These are phyloP conservation scores for Magnolia kwangsiensis DNA, from an alignment of 164 flowering plant genomes.

Conservation along the genomic window DNA sequence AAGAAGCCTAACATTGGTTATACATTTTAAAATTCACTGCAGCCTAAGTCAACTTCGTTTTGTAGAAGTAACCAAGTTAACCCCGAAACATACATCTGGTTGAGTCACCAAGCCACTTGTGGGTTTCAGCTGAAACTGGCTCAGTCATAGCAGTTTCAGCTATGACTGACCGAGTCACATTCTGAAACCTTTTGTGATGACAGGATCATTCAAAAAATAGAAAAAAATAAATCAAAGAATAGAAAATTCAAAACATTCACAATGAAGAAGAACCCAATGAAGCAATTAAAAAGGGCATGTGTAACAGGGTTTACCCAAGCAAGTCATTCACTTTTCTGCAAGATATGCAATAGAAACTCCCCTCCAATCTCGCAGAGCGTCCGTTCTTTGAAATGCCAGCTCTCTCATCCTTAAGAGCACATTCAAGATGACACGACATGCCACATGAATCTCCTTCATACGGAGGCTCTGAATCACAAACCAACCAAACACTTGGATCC, in stretches of 20 bases:
- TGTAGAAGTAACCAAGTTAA: neutral
- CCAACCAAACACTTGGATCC: conserved; percentile 96
- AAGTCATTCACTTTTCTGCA: conserved; percentile 86
- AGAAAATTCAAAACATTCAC: neutral
- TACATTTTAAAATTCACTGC: too few relatives aligned
- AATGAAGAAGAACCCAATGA: neutral
- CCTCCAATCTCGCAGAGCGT: conserved; percentile 45
- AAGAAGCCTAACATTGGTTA: neutral
- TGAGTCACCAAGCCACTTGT: neutral
- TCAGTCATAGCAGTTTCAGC: neutral
- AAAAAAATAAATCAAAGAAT: neutral
- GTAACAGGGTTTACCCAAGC: conserved; percentile 53
- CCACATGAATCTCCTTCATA: conserved; percentile 68
- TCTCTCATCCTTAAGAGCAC: conserved; percentile 67
- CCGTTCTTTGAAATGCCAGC: conserved; percentile 60
- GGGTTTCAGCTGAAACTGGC: neutral
- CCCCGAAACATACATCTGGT: neutral
- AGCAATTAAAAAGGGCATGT: neutral
- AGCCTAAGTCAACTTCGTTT: too few relatives aligned
- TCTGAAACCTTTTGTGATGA: neutral
- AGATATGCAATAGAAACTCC: conserved; percentile 68
- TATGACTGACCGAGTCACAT: neutral
- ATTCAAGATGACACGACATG: conserved; percentile 90
- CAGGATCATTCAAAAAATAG: neutral
- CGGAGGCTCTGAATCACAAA: conserved; percentile 77